Conservation (phyloP, 148 eudicot genomes). For the Rhododendron mucronatum region DNA sequence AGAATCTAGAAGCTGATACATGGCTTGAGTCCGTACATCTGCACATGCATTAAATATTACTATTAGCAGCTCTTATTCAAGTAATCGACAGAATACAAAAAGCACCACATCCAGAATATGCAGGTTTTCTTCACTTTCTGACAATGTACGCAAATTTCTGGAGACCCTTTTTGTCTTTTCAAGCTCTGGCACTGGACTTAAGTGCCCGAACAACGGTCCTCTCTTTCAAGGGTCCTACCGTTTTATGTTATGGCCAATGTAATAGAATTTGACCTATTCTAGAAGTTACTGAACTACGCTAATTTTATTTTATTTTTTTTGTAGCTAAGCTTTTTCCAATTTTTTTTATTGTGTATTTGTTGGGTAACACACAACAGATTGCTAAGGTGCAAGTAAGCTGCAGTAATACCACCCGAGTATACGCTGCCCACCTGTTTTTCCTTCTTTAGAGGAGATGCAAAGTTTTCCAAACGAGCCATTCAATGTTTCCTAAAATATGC, state of each 20-base stretch:
- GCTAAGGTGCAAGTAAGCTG: background rate
- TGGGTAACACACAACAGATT: background rate
- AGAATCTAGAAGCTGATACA: conserved; percentile 98
- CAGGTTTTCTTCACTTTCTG: background rate
- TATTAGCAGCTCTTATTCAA: background rate
- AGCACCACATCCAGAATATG: background rate
- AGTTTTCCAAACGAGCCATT: background rate
- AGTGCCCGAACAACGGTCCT: background rate
- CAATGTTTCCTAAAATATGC: background rate
- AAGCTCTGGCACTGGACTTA: background rate
- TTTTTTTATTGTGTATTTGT: background rate
- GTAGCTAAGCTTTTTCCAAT: background rate
- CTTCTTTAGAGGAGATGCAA: background rate
- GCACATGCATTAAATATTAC: conserved; percentile 18
- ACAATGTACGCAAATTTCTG: background rate
- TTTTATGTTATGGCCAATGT: background rate
- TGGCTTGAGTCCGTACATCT: conserved; percentile 99
- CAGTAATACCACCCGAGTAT: background rate
- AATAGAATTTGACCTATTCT: background rate
- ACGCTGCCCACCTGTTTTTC: background rate
- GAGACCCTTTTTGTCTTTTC: background rate
- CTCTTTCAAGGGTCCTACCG: background rate
- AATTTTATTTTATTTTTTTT: background rate
- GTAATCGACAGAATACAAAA: background rate
- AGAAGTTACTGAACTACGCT: background rate